phyloP scores from a whole-genome alignment of 192 early-diverging fungal genomes.

The Spinellus fusiger region DNA sequence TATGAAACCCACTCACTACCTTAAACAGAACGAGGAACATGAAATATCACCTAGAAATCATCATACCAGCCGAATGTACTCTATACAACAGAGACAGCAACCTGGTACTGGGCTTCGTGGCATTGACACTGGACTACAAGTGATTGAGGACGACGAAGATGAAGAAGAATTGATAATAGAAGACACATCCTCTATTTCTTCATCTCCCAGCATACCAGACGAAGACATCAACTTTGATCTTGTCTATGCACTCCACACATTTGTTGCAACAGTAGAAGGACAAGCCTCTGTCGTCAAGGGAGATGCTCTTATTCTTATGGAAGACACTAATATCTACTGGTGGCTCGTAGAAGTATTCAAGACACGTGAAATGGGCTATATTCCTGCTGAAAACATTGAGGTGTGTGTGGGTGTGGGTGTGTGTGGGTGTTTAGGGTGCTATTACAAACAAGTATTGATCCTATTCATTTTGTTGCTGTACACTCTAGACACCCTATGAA shows the following conservation, averaged over 20 bases:
- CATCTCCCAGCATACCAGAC: constrained; percentile 39
- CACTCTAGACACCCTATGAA: constrained; percentile 62
- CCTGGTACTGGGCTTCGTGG: constrained; percentile 1
- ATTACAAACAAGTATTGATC: neutral
- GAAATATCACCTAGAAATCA: neutral
- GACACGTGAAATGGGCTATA: constrained; percentile 68
- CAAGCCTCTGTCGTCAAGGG: constrained; percentile 69
- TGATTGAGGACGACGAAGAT: constrained; percentile 12
- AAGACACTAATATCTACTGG: constrained; percentile 81
- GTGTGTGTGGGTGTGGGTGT: constrained; percentile 17
- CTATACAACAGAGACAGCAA: neutral
- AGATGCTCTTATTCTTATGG: constrained; percentile 65
- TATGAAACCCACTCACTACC: neutral
- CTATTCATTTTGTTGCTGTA: neutral
- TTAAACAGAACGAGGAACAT: neutral
- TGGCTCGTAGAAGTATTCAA: constrained; percentile 59
- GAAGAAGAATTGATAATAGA: constrained; percentile 36
- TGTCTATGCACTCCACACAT: constrained; percentile 78
- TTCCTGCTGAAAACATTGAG: constrained; percentile 83
- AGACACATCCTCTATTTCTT: constrained; percentile 30
- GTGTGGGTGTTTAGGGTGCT: too few species aligned
- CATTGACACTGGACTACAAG: neutral
- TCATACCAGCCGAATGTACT: neutral
- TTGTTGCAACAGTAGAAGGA: constrained; percentile 75
- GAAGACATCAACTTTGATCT: constrained; percentile 64